Percentiles rank a stretch among this genome's conserved stretches.
Evolutionary conservation across 2,329 filamentous ascomycete genomes (phyloP).

Genomic region (Exophiala phaeomuriformis): DNA sequence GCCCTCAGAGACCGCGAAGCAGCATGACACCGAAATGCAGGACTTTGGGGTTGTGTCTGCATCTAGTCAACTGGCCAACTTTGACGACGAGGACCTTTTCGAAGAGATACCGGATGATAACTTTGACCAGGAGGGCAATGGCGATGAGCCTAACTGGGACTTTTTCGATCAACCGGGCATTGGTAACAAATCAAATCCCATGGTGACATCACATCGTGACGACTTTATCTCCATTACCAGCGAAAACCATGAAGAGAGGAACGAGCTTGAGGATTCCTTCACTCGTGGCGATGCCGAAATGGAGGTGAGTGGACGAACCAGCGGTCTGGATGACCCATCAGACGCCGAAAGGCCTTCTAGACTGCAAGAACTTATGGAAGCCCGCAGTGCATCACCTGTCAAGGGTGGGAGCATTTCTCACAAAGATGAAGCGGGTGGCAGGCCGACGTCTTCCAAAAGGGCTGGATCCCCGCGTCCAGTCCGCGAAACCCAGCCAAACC

Average conservation of each 20-base stretch:
- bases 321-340: neutral
- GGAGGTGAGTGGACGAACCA: neutral
- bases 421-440: neutral
- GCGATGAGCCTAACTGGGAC: slow-evolving; percentile 54
- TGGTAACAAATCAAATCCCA: slow-evolving; percentile 6
- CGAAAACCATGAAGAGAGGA: neutral
- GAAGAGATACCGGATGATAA: slow-evolving; percentile 49
- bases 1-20: slow-evolving; percentile 1
- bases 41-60: slow-evolving; percentile 13
- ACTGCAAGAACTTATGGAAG: neutral
- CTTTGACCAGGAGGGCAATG: slow-evolving; percentile 50
- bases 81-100: slow-evolving; percentile 52
- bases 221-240: slow-evolving; percentile 1
- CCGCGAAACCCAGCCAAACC: neutral
- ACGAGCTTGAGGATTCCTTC: neutral
- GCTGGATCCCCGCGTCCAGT: no score
- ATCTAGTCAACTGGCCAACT: slow-evolving; percentile 30
- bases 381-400: neutral
- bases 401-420: neutral
- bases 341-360: neutral
- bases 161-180: slow-evolving; percentile 52
- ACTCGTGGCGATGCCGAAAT: neutral
- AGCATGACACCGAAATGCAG: slow-evolving; percentile 17
- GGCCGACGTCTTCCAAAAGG: no score
- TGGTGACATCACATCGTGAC: neutral